Base-by-base conservation (phyloP, 2,329 filamentous ascomycete genomes). In the Penicillium olsonii region DNA sequence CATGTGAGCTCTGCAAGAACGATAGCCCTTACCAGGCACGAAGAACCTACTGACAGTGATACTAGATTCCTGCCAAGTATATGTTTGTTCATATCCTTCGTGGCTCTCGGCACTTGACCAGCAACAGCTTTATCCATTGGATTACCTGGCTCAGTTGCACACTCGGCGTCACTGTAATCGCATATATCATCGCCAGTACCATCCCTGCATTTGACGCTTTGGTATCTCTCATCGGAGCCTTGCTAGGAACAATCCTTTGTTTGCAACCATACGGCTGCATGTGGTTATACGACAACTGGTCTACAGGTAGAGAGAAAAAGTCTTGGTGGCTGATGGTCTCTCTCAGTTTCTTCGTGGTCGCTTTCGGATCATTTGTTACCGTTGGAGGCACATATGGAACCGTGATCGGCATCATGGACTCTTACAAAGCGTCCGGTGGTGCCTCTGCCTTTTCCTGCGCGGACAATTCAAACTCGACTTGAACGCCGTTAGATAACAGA, bases 261-360 rank as follows among this genome's bases (percentile, higher is more conserved):
- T 52, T 61, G 33, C 54, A 56, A 26, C 53, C 57, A 4, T 54
- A 55, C 47, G 56, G 52, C 0, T 54, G 53, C 17, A 57, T 62
- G 56, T 62, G 60, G 60, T 37, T 61, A 10, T 73, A 74, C 37
- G 72, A 75, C 52, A 71, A 60, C 27, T 61, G 45, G 61, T 20
- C 41, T 27, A 26, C 14, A 17, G 41, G 31, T 3, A 24, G 41
- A 43, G 19, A 26, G 8, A 18, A 33, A 7, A 43, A 20, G 26
- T 18, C 12, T 18, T 43, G 41, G 41, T 14, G 34, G 31, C 41
- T 31, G 2, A 43, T 43, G 41, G 41, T 43, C 5, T 43, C 19
- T 6, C 24, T 43, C 17, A 43, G 41, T 35, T 11, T 35, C 7
- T 43, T 43, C 35, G 19, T 43, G 19, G 24, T 43, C 26, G 41